Percentiles rank a stretch among this genome's conserved stretches.
These are phyloP conservation scores for Suillus discolor DNA, from an alignment of 768 basidiomycete species.

Conservation along the genomic window DNA sequence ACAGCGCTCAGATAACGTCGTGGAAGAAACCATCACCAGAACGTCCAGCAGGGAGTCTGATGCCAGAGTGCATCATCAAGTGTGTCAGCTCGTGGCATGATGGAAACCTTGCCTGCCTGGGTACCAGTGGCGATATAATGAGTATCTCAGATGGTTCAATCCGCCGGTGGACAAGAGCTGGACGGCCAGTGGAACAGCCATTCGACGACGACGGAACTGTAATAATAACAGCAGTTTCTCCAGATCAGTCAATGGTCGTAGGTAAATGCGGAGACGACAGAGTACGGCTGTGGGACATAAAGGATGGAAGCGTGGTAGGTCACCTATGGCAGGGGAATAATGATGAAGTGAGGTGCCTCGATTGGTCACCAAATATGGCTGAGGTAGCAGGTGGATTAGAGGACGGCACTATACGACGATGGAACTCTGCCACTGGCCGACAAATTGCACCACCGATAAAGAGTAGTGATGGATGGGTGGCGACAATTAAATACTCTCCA, in stretches of 20 bases:
- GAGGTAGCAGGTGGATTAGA: slow-evolving; percentile 11
- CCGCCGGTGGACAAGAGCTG: not conserved
- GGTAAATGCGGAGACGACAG: not conserved
- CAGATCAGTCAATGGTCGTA: not conserved
- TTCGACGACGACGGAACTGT: not conserved
- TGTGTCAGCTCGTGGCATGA: not conserved
- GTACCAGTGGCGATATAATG: not conserved
- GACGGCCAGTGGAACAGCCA: not conserved
- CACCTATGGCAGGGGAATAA: not conserved
- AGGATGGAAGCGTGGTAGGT: not conserved
- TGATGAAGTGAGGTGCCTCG: slow-evolving; percentile 1
- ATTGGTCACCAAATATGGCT: slow-evolving; percentile 17
- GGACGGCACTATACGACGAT: slow-evolving; percentile 16
- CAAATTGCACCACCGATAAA: not conserved
- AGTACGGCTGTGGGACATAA: not conserved
- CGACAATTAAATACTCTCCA: not conserved
- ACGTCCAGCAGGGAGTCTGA: not conserved
- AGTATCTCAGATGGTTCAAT: not conserved
- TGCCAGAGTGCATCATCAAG: not conserved
- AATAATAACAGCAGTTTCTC: not conserved
- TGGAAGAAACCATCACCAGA: not conserved
- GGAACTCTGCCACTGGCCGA: slow-evolving; percentile 13
- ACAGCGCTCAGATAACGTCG: not conserved
- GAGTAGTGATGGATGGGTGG: not conserved
- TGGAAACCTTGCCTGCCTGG: not conserved